phyloP scores from a whole-genome alignment of 805 yeast genomes.

The Saturnispora halmiae region DNA sequence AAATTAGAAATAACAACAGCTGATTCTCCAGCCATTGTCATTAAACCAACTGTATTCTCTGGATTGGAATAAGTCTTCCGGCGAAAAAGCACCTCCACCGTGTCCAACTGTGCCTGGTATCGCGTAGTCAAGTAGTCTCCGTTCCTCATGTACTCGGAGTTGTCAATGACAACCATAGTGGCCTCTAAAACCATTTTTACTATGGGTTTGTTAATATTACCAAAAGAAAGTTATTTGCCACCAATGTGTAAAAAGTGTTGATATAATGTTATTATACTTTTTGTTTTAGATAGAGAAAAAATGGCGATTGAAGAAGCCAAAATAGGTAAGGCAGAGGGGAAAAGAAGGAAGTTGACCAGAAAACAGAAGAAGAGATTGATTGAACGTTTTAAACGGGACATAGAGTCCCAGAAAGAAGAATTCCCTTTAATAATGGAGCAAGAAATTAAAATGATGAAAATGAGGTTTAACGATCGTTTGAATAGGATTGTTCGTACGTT shows the following conservation, averaged over 20 bases:
- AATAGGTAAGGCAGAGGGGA: background rate
- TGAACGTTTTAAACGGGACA: constrained; percentile 20
- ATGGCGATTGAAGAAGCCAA: background rate
- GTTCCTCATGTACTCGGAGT: constrained; percentile 91
- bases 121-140: constrained; percentile 88
- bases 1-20: constrained; percentile 85
- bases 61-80: constrained; percentile 84
- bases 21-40: constrained; percentile 79
- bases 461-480: constrained; percentile 33
- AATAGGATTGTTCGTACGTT: constrained; percentile 40
- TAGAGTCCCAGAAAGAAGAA: constrained; percentile 15
- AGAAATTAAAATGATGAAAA: constrained; percentile 23
- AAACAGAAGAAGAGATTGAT: constrained; percentile 33
- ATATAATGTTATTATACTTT: too few relatives aligned
- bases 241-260: background rate
- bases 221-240: constrained; percentile 3
- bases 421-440: constrained; percentile 14
- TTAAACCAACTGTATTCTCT: constrained; percentile 85
- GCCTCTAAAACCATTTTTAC: constrained; percentile 83
- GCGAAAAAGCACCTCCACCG: constrained; percentile 79
- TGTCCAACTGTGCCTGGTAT: constrained; percentile 85
- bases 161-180: constrained; percentile 89
- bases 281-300: background rate
- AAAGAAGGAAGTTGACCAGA: constrained; percentile 20
- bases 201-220: background rate